Conservation (phyloP, 1,284 basidiomycete species). For the Vanrija humicola region DNA sequence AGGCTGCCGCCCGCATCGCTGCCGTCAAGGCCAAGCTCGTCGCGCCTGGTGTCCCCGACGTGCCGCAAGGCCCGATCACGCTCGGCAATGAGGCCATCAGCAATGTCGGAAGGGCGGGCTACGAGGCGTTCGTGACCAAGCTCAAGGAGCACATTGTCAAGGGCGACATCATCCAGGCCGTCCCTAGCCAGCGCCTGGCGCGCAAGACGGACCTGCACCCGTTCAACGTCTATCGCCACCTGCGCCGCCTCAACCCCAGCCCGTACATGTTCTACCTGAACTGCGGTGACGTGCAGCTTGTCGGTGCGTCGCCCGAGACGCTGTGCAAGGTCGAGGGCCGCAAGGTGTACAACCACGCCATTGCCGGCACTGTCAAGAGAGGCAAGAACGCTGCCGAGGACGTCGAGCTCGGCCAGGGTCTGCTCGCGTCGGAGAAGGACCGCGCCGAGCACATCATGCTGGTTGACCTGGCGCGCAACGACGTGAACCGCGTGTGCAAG, state of each 20-base stretch:
- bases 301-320: constrained; percentile 96
- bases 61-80: constrained; percentile 51
- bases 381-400: constrained; percentile 87
- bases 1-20: constrained; percentile 72
- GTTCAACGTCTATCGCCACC: constrained; percentile 92
- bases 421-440: constrained; percentile 86
- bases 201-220: constrained; percentile 86
- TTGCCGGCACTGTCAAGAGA: constrained; percentile 89
- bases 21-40: constrained; percentile 66
- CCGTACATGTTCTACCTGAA: constrained; percentile 99
- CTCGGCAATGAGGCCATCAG: constrained; percentile 67
- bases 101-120: constrained; percentile 91
- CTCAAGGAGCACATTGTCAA: constrained; percentile 92
- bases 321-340: constrained; percentile 91
- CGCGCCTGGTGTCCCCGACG: constrained; percentile 58
- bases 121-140: constrained; percentile 85
- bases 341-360: constrained; percentile 95
- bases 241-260: constrained; percentile 92
- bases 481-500: constrained; percentile 95
- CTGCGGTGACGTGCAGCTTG: constrained; percentile 85
- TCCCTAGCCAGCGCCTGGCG: constrained; percentile 86
- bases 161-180: constrained; percentile 98
- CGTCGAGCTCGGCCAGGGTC: constrained; percentile 64
- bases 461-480: constrained; percentile 97
- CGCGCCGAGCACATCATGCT: constrained; percentile 99